phyloP scores from a whole-genome alignment of 352 stramenopile species.

The Pythium periplocum region DNA sequence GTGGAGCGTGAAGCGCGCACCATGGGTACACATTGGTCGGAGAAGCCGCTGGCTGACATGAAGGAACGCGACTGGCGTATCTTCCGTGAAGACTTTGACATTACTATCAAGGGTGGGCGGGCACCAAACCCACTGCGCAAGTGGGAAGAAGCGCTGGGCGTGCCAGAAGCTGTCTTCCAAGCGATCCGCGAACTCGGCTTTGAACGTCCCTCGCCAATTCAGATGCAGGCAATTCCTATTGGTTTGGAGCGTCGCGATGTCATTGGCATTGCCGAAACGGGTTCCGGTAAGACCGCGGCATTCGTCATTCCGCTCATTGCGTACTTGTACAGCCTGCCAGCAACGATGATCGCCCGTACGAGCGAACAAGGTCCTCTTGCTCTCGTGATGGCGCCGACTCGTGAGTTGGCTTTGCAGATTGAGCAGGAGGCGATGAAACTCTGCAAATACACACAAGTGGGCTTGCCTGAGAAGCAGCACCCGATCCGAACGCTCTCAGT shows the following conservation, averaged over 20 bases:
- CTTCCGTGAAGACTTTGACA: conserved; percentile 99
- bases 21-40: conserved; percentile 88
- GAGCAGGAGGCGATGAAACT: conserved; percentile 94
- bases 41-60: conserved; percentile 94
- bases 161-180: conserved; percentile 78
- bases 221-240: conserved; percentile 97
- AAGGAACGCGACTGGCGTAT: conserved; percentile 98
- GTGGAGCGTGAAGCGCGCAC: conserved; percentile 59
- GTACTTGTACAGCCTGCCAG: conserved; percentile 91
- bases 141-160: conserved; percentile 70
- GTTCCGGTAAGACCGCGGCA: conserved; percentile 97
- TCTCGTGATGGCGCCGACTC: conserved; percentile 98
- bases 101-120: conserved; percentile 87
- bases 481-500: conserved; percentile 82
- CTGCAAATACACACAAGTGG: conserved; percentile 82
- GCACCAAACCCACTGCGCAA: conserved; percentile 93
- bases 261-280: conserved; percentile 99
- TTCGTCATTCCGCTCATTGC: conserved; percentile 98
- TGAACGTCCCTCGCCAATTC: conserved; percentile 96
- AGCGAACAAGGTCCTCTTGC: conserved; percentile 94
- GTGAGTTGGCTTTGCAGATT: conserved; percentile 98
- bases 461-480: conserved; percentile 43
- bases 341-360: conserved; percentile 77
- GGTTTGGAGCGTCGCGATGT: conserved; percentile 95
- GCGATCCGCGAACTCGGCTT: conserved; percentile 93